Percentiles rank a stretch among this genome's conserved stretches.
Evolutionary conservation across 768 basidiomycete genomes (phyloP).

Genomic region (Postia placenta): DNA sequence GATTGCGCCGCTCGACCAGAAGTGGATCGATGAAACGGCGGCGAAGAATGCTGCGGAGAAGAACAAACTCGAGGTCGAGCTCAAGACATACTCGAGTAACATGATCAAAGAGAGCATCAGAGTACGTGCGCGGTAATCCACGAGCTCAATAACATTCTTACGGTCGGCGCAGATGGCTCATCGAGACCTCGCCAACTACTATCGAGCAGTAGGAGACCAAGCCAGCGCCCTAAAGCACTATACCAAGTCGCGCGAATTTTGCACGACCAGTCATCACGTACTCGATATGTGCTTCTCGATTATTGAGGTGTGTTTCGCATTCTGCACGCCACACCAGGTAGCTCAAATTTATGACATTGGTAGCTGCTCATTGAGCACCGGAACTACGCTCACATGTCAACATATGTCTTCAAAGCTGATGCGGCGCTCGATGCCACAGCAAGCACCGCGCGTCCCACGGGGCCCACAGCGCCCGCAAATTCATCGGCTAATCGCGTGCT

Average conservation of each 20-base stretch:
- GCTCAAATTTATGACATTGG: too few relatives aligned
- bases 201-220: constrained; percentile 69
- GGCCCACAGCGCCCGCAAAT: constrained; percentile 10
- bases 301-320: constrained; percentile 51
- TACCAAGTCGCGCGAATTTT: constrained; percentile 90
- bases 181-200: constrained; percentile 80
- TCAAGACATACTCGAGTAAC: constrained; percentile 92
- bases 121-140: constrained; percentile 36
- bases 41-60: constrained; percentile 67
- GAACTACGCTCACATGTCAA: constrained; percentile 81
- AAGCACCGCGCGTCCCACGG: background rate
- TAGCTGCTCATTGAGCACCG: constrained; percentile 82
- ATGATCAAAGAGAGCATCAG: constrained; percentile 99
- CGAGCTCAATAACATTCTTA: background rate
- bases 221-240: constrained; percentile 69
- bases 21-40: constrained; percentile 68
- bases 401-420: constrained; percentile 97
- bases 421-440: constrained; percentile 61
- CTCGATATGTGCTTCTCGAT: constrained; percentile 88
- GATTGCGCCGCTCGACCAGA: constrained; percentile 49
- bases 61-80: constrained; percentile 85
- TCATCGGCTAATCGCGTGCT: constrained; percentile 40
- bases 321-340: too few relatives aligned
- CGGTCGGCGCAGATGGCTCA: constrained; percentile 69
- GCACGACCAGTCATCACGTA: constrained; percentile 86